Base-by-base conservation (phyloP, 2,329 filamentous ascomycete species). In the Colletotrichum sp. region DNA sequence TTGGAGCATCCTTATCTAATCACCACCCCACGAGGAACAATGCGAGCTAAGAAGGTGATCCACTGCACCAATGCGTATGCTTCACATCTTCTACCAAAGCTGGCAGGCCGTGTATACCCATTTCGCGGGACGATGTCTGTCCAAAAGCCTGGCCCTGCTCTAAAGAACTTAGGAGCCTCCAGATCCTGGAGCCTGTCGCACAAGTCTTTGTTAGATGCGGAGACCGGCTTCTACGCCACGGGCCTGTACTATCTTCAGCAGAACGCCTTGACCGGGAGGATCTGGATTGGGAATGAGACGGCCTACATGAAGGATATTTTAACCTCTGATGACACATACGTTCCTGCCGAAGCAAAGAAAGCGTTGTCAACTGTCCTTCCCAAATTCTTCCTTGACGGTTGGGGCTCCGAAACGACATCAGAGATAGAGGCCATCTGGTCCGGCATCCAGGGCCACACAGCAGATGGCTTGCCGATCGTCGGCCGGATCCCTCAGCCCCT, bases 21-120 rank as follows among this genome's bases (percentile, higher is more conserved):
- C 3, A 74, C 76, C 5, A 88, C 87, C 0, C 29, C 82, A 0
- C 82, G 86, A 32, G 87, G 87, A 4, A 63, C 74, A 0, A 79
- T 88, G 44, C 78, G 78, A 30, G 83, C 83, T 4, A 77, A 62
- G 3, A 82, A 85, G 6, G 80, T 88, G 6, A 78, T 87, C 6
- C 83, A 88, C 76, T 86, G 85, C 76, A 88, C 86, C 4, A 88
- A 88, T 69, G 86, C 80, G 2, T 83, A 85, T 71, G 81, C 82
- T 4, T 84, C 83, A 0, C 86, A 88, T 76, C 81, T 89, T 6
- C 78, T 88, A 2, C 87, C 87, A 0, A 72, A 72, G 0, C 78
- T 88, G 3, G 80, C 83, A 5, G 86, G 86, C 1, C 79, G 78
- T 3, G 63, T 88, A 11, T 84, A 82, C 61, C 86, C 86, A 0